Evolutionary conservation across 148 eudicot genomes (phyloP).

Genomic region (Nepenthes gracilis): DNA sequence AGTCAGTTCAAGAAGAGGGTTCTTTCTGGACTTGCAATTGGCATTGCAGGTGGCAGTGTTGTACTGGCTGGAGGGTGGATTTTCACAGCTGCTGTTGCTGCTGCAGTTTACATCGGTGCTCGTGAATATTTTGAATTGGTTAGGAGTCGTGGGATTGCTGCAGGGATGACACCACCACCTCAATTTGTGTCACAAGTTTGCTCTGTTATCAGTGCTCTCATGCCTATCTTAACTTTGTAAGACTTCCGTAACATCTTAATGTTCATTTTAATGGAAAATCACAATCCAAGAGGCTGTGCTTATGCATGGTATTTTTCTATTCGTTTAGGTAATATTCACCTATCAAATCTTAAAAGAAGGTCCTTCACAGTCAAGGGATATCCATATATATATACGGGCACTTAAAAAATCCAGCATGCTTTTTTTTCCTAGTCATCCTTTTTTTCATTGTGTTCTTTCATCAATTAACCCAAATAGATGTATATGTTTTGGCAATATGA

Average conservation of each 20-base stretch:
- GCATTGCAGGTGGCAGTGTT: slow-evolving; percentile 57
- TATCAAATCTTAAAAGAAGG: too few relatives aligned
- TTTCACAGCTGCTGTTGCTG: slow-evolving; percentile 69
- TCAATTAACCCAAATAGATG: too few relatives aligned
- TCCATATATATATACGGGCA: too few relatives aligned
- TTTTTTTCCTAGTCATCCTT: too few relatives aligned
- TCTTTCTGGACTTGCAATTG: slow-evolving; percentile 74
- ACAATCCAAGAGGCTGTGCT: neutral
- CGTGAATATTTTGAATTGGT: slow-evolving; percentile 92
- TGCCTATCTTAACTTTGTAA: slow-evolving; percentile 90
- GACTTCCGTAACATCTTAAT: slow-evolving; percentile 10
- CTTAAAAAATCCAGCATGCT: too few relatives aligned
- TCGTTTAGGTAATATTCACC: too few relatives aligned
- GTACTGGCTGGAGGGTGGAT: slow-evolving; percentile 95
- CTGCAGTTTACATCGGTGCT: slow-evolving; percentile 55
- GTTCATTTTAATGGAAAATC: neutral
- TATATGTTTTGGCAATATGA: too few relatives aligned
- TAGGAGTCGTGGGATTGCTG: slow-evolving; percentile 79
- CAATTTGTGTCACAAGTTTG: slow-evolving; percentile 84
- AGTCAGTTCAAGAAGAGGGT: slow-evolving; percentile 69
- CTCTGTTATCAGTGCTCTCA: slow-evolving; percentile 70
- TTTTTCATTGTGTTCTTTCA: too few relatives aligned
- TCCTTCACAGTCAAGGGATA: too few relatives aligned
- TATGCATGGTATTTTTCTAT: too few relatives aligned
- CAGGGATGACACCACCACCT: slow-evolving; percentile 97